phyloP scores from a whole-genome alignment of 2,329 filamentous ascomycete genomes.

The Fusarium humuli region DNA sequence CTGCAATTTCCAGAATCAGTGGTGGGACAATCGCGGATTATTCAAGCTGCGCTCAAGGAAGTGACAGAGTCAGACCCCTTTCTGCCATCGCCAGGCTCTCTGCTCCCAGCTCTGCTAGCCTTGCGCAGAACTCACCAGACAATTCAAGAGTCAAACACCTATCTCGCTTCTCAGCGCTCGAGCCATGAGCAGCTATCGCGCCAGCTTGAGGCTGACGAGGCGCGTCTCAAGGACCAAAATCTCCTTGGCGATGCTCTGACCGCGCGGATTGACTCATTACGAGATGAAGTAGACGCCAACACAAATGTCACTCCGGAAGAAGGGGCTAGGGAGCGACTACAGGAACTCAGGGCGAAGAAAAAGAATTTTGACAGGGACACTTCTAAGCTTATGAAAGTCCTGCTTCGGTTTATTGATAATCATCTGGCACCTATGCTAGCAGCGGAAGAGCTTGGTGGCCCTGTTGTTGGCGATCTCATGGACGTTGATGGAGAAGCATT shows the following conservation, averaged over 20 bases:
- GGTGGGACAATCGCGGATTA: conserved; percentile 53
- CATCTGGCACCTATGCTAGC: conserved; percentile 81
- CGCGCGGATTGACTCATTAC: conserved; percentile 69
- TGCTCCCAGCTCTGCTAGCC: conserved; percentile 77
- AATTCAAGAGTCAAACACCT: conserved; percentile 71
- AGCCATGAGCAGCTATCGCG: conserved; percentile 58
- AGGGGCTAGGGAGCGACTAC: conserved; percentile 71
- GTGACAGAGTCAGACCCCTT: conserved; percentile 72
- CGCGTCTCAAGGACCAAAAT: conserved; percentile 65
- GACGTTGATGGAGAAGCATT: conserved; percentile 71
- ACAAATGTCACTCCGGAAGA: conserved; percentile 70
- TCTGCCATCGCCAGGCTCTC: conserved; percentile 74
- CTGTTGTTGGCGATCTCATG: conserved; percentile 80
- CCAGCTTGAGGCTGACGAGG: conserved; percentile 63
- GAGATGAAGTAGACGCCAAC: conserved; percentile 66
- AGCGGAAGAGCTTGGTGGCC: conserved; percentile 84
- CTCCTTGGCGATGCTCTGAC: conserved; percentile 65
- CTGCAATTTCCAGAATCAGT: conserved; percentile 44
- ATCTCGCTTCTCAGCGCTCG: conserved; percentile 61
- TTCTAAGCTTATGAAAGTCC: conserved; percentile 68
- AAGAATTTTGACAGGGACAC: conserved; percentile 71
- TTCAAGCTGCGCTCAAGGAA: conserved; percentile 74
- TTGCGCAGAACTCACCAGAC: conserved; percentile 74
- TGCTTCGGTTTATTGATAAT: conserved; percentile 78
- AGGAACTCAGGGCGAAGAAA: conserved; percentile 69